Conservation (phyloP, 139 green algal genomes). For the Chlorella sorokiniana region DNA sequence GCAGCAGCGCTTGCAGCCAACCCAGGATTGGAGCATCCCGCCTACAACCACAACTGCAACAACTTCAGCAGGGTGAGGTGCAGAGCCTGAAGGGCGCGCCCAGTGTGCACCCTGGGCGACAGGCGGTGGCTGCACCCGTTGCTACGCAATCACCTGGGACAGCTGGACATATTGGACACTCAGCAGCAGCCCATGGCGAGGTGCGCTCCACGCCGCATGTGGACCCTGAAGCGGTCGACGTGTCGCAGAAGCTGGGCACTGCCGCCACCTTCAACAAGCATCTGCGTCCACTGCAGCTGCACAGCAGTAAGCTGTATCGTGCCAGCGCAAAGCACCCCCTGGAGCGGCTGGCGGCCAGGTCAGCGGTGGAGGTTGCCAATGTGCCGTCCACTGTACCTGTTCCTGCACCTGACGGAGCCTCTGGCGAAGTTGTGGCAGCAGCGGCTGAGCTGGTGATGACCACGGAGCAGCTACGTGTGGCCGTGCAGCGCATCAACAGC, state of each 20-base stretch:
- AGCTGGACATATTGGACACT: too few species aligned
- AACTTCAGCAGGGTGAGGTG: too few species aligned
- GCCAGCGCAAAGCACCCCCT: not conserved
- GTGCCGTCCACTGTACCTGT: not conserved
- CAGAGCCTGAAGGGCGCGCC: too few species aligned
- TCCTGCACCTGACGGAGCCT: not conserved
- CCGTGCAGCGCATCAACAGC: constrained; percentile 20
- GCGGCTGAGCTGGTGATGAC: not conserved
- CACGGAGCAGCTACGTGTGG: not conserved
- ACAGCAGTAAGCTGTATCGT: constrained; percentile 6
- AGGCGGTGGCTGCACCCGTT: too few species aligned
- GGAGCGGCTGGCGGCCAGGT: not conserved
- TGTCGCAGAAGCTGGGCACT: not conserved
- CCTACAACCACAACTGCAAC: too few species aligned
- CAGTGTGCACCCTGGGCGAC: too few species aligned
- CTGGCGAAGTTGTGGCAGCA: not conserved
- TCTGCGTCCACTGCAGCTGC: not conserved
- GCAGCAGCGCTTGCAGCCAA: too few species aligned
- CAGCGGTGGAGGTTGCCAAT: not conserved
- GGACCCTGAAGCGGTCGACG: not conserved
- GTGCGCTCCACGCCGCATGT: too few species aligned
- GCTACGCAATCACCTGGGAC: too few species aligned
- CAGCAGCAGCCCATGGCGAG: constrained; percentile 6
- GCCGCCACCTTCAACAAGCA: constrained; percentile 11
- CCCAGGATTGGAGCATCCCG: too few species aligned